Conservation (phyloP, 2,329 filamentous ascomycete genomes). For the Xylaria sp. region DNA sequence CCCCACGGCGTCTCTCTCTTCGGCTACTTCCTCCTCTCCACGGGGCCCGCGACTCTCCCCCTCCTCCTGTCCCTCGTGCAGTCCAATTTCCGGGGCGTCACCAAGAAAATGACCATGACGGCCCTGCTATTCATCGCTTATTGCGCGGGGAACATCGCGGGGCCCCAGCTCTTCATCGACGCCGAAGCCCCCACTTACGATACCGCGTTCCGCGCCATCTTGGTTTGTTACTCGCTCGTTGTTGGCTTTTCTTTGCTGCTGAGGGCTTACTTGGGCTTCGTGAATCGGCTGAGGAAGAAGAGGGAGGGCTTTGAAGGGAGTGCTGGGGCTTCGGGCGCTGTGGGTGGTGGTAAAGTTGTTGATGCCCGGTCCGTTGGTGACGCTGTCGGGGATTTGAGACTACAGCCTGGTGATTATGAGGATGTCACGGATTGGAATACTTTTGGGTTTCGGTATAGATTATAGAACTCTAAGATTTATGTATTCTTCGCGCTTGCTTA, state of each 20-base stretch:
- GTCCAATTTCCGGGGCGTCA: slow-evolving; percentile 66
- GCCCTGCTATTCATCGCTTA: slow-evolving; percentile 66
- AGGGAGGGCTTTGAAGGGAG: slow-evolving; percentile 60
- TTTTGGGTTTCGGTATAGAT: slow-evolving; percentile 67
- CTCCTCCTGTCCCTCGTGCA: slow-evolving; percentile 66
- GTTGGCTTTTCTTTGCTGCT: slow-evolving; percentile 57
- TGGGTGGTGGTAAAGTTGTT: slow-evolving; percentile 53
- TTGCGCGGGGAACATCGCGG: slow-evolving; percentile 66
- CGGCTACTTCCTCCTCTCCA: slow-evolving; percentile 67
- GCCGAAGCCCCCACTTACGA: slow-evolving; percentile 62
- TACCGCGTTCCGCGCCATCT: slow-evolving; percentile 66
- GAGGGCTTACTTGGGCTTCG: slow-evolving; percentile 59
- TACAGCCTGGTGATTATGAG: slow-evolving; percentile 61
- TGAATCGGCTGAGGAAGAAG: slow-evolving; percentile 57
- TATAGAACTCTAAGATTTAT: slow-evolving; percentile 46
- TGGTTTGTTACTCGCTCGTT: slow-evolving; percentile 66
- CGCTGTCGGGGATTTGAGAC: slow-evolving; percentile 52
- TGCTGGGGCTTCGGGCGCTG: slow-evolving; percentile 55
- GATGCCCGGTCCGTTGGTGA: slow-evolving; percentile 47
- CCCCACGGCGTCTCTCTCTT: slow-evolving; percentile 61
- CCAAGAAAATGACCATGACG: slow-evolving; percentile 70
- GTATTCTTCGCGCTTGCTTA: too few relatives aligned
- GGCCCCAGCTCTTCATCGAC: slow-evolving; percentile 65
- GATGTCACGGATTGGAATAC: slow-evolving; percentile 71
- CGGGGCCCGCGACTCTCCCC: slow-evolving; percentile 65